Evolutionary conservation across 495 filamentous ascomycete genomes (phyloP).

Genomic region (Penicillium herquei): DNA sequence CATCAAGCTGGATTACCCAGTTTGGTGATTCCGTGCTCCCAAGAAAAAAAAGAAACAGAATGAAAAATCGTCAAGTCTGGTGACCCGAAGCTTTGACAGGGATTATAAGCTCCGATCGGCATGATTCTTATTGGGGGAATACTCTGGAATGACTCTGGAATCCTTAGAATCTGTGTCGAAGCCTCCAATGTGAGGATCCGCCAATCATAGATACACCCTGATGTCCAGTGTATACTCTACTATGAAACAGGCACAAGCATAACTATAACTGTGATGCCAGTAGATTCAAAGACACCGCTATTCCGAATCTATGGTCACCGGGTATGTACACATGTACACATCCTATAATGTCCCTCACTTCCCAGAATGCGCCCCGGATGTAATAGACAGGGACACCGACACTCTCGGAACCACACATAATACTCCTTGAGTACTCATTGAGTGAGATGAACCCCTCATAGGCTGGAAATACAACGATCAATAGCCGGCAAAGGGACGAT

Average conservation of each 20-base stretch:
- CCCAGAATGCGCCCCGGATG: no score
- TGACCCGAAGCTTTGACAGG: constrained; percentile 21
- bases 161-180: constrained; percentile 19
- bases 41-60: not conserved
- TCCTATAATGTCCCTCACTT: no score
- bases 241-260: no score
- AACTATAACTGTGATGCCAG: no score
- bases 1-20: constrained; percentile 16
- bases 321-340: no score
- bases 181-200: constrained; percentile 2
- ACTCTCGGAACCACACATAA: no score
- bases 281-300: no score
- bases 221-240: no score
- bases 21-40: constrained; percentile 18
- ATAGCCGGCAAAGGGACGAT: constrained; percentile 11
- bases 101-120: constrained; percentile 10
- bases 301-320: no score
- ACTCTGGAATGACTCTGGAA: constrained; percentile 6
- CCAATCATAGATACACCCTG: constrained; percentile 11
- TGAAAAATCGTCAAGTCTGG: constrained; percentile 22
- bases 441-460: not conserved
- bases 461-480: constrained; percentile 1
- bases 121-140: constrained; percentile 15
- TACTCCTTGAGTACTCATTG: not conserved
- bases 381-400: no score